phyloP scores from a whole-genome alignment of 2,329 filamentous ascomycete species.

The Colletotrichum aenigma region DNA sequence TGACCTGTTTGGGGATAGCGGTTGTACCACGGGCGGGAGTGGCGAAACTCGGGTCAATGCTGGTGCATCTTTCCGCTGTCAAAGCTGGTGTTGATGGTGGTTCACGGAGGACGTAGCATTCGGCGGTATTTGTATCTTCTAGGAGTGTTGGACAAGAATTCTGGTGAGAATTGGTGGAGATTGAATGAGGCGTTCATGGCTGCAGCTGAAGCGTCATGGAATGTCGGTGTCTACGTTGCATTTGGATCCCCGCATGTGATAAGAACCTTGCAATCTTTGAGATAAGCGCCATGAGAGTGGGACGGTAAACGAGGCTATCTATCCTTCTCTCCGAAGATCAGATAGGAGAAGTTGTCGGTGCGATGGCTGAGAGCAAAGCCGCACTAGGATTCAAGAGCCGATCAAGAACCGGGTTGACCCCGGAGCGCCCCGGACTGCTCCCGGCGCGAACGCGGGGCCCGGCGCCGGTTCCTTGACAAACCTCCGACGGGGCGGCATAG shows the following conservation, averaged over 20 bases:
- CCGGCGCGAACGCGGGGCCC: neutral
- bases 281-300: neutral
- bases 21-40: neutral
- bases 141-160: neutral
- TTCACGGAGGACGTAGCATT: neutral
- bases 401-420: neutral
- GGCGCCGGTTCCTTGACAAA: neutral
- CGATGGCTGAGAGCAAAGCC: neutral
- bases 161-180: neutral
- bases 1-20: neutral
- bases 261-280: neutral
- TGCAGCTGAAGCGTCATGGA: neutral
- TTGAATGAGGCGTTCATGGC: neutral
- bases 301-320: neutral
- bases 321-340: neutral
- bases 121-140: neutral
- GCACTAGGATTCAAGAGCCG: neutral
- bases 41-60: slow-evolving; percentile 3
- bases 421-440: neutral
- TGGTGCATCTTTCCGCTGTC: neutral
- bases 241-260: neutral
- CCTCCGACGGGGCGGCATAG: neutral
- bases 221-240: neutral
- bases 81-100: neutral
- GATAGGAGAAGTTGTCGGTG: neutral